Evolutionary conservation across 257 asterid genomes (phyloP).

Genomic region (Penstemon barbatus): DNA sequence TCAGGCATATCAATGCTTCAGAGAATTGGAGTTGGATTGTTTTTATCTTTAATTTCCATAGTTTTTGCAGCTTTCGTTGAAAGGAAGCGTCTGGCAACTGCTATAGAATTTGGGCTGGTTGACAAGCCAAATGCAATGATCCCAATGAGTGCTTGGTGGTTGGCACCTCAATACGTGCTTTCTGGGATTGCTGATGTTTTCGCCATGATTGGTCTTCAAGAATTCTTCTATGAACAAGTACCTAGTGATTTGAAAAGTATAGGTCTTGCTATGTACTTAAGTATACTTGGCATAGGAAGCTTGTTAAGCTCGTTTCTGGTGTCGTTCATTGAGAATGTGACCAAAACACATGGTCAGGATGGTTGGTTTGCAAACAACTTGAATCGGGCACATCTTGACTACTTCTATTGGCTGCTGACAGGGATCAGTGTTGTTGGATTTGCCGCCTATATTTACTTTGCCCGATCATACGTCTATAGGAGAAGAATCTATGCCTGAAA

Average conservation of each 20-base stretch:
- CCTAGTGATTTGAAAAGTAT: slow-evolving; percentile 44
- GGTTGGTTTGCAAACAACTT: slow-evolving; percentile 43
- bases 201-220: slow-evolving; percentile 51
- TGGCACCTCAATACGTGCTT: slow-evolving; percentile 50
- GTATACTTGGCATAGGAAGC: slow-evolving; percentile 51
- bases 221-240: slow-evolving; percentile 55
- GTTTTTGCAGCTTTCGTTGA: slow-evolving; percentile 59
- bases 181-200: slow-evolving; percentile 44
- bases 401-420: slow-evolving; percentile 38
- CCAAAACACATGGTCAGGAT: slow-evolving; percentile 20
- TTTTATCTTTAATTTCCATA: slow-evolving; percentile 45
- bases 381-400: slow-evolving; percentile 44
- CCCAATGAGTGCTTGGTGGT: slow-evolving; percentile 75
- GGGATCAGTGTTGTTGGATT: slow-evolving; percentile 27
- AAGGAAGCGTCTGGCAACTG: slow-evolving; percentile 45
- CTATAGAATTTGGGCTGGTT: slow-evolving; percentile 39
- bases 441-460: slow-evolving; percentile 25
- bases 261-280: slow-evolving; percentile 41
- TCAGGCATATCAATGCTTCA: slow-evolving; percentile 65
- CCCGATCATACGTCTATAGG: slow-evolving; percentile 21
- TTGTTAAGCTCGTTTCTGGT: slow-evolving; percentile 50
- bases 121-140: slow-evolving; percentile 45
- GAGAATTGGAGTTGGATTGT: slow-evolving; percentile 50
- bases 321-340: slow-evolving; percentile 31
- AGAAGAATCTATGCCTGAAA: neutral